These are phyloP conservation scores for Epichloe sibirici DNA, from an alignment of 2,329 filamentous ascomycete species.

Conservation along the genomic window DNA sequence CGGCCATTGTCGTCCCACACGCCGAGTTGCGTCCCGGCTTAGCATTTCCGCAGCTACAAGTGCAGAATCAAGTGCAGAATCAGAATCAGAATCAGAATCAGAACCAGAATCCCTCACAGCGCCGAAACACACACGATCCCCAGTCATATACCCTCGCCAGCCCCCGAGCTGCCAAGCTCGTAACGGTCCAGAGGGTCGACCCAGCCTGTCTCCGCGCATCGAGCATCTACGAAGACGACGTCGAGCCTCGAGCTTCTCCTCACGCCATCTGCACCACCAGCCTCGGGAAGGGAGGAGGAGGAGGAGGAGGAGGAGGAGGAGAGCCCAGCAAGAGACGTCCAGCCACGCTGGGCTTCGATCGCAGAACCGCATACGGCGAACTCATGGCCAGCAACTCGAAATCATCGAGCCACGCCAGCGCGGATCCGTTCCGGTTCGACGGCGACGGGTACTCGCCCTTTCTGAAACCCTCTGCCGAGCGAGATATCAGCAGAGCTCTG, in stretches of 20 bases:
- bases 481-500: slow-evolving; percentile 30
- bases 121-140: neutral
- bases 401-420: slow-evolving; percentile 22
- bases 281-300: neutral
- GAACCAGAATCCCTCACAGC: neutral
- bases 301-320: neutral
- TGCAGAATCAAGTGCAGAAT: neutral
- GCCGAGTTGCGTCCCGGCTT: neutral
- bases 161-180: neutral
- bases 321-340: slow-evolving; percentile 4
- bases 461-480: slow-evolving; percentile 26
- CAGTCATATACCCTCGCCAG: neutral
- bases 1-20: neutral
- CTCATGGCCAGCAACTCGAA: slow-evolving; percentile 13
- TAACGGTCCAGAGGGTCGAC: neutral
- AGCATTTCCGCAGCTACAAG: neutral
- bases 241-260: neutral
- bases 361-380: neutral
- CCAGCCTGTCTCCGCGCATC: slow-evolving; percentile 1
- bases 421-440: slow-evolving; percentile 36
- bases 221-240: slow-evolving; percentile 5
- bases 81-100: neutral
- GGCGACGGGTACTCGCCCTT: slow-evolving; percentile 24
- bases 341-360: slow-evolving; percentile 4
- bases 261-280: neutral